Base-by-base conservation (phyloP, 2,329 filamentous ascomycete genomes). In the Ophiostoma ulmi region DNA sequence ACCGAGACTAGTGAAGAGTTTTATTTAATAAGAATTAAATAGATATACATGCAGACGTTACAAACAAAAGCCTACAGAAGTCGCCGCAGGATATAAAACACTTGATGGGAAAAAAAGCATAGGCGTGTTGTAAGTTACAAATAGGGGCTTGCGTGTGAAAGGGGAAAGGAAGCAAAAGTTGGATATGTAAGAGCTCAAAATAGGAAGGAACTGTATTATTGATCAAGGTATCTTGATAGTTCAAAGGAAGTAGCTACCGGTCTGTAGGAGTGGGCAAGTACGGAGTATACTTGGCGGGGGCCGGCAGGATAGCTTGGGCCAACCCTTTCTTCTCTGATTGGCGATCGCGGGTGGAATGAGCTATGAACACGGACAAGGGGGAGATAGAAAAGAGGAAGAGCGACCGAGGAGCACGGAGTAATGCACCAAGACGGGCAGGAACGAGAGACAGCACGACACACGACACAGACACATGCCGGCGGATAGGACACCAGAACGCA, bases 301-400 rank as follows among this genome's bases (percentile, higher is more conserved):
- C 52, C 52, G 52, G 22, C 52, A 58, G n/a, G 14, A 26, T 14
- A 58, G 22, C 52, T 58, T 58, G 52, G 22, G 52, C 26, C 26
- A 26, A 2, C 26, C 14, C 26, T 14, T 63, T 13, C 58, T 22
- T 31, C 26, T 63, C 14, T 31, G 26, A 35, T 63, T 31, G 58
- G 58, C 26, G 14, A 63, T 35, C 13, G 26, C 14, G 14, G 52
- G 38, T 65, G 65, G 69, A 48, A 38, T 35, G 35, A 5, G 44
- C 39, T 64, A 67, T 36, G 63, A 36, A 17, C 11, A 66, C 22
- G 63, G 58, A 61, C 17, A 71, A 66, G 36, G 44, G 58, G 38
- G 44, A 66, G 65, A 65, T 48, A 31, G n/a, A 67, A 52, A 14
- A 63, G 48, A 64, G 55, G 22, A 66, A 70, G 26, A 65, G 38